Evolutionary conservation across 2,329 filamentous ascomycete species (phyloP), one percentile per base, ranked within the genome.

Genomic region (Penicillium sp.): DNA sequence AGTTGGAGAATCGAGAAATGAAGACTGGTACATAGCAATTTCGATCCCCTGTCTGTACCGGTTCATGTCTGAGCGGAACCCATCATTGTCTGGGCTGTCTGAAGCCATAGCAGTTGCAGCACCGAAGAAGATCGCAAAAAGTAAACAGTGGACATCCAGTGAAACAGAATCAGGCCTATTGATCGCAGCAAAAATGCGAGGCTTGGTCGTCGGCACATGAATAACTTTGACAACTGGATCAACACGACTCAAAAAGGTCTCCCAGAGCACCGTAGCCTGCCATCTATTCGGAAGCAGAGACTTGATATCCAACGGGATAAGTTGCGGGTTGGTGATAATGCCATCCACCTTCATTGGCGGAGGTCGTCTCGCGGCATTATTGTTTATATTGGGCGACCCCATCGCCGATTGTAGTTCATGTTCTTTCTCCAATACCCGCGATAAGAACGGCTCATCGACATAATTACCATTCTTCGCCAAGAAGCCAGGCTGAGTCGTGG

Each of bases 1-100:
- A 0, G 76, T 78, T 0, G 77, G 77, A 9, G 69, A 68, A 13
- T 80, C 76, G 1, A 79, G 58, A 57, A 79, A 77, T 19, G 76
- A 73, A 0, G 73, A 70, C 8, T 72, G 63, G 24, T 77, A 71
- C 10, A 79, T 65, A 11, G 73, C 66, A 42, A 78, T 69, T 54
- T 80, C 77, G 3, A 79, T 50, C 1, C 68, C 68, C 22, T 62
- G 59, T 43, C 70, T 65, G 39, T 64, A 70, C 13, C 49, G 55
- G n/a, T 54, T 54, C 27, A 69, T 33, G 26, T 63, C 62, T 2
- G 53, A 35, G 22, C 55, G 55, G 3, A 56, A 31, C 16, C 48
- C 27, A 27, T 65, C 59, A 39, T 63, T 60, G 2, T 47, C 46
- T 1, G 58, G 53, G 22, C 67, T 59, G 44, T 62, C 61, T 4